These are phyloP conservation scores for Aureobasidium namibiae DNA, from an alignment of 2,329 filamentous ascomycete species.

Conservation along the genomic window DNA sequence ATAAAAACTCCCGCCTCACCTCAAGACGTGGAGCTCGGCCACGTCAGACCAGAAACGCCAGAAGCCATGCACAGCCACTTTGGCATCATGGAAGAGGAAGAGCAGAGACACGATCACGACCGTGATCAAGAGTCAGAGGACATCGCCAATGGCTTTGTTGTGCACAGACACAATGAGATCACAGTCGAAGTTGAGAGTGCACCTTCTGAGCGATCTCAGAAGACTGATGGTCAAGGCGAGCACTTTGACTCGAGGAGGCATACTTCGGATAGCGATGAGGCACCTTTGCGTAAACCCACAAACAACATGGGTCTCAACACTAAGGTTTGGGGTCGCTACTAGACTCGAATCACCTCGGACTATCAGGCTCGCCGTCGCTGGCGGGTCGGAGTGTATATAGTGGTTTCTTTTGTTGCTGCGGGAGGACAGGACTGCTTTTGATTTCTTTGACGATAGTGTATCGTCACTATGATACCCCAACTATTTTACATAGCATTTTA, in stretches of 20 bases:
- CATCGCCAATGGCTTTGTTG: background rate
- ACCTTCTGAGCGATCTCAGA: background rate
- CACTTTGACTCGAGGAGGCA: background rate
- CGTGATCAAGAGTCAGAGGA: background rate
- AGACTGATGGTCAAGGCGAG: background rate
- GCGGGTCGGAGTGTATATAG: background rate
- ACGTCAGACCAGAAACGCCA: background rate
- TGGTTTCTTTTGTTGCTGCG: background rate
- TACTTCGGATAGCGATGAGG: conserved; percentile 5
- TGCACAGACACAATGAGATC: conserved; percentile 9
- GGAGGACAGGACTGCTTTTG: background rate
- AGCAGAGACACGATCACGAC: background rate
- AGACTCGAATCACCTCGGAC: background rate
- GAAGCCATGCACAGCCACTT: background rate
- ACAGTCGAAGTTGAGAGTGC: conserved; percentile 5
- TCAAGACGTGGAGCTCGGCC: background rate
- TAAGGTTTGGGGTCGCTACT: conserved; percentile 11
- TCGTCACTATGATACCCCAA: background rate
- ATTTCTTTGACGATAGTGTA: background rate
- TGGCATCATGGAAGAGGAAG: conserved; percentile 5
- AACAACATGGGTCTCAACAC: conserved; percentile 7
- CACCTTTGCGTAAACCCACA: background rate
- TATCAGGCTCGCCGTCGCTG: background rate
- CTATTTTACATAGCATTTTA: background rate
- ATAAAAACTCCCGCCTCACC: background rate